These are phyloP conservation scores for Eucalyptus dawsonii DNA, from an alignment of 345 rosid species.

Conservation along the genomic window DNA sequence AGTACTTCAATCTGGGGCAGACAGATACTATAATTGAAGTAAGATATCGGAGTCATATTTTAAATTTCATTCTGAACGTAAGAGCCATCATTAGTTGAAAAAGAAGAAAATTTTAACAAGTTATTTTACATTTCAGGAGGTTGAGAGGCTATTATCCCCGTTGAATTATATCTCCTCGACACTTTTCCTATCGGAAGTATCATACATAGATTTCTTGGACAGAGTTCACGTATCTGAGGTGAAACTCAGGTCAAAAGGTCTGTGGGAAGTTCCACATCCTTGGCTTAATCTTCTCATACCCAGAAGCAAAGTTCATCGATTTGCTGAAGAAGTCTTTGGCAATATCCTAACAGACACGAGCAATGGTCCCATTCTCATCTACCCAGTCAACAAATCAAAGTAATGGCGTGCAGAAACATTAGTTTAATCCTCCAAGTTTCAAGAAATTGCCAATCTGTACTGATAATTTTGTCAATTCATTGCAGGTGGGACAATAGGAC, in stretches of 20 bases:
- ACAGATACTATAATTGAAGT: conserved; percentile 39
- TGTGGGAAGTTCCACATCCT: conserved; percentile 98
- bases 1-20: conserved; percentile 40
- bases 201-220: conserved; percentile 75
- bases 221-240: conserved; percentile 86
- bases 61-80: not conserved
- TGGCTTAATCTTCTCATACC: conserved; percentile 98
- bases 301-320: conserved; percentile 44
- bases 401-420: conserved; percentile 12
- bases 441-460: not conserved
- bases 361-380: conserved; percentile 92
- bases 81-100: not conserved
- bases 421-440: not conserved
- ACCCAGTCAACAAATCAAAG: conserved; percentile 91
- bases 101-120: not conserved
- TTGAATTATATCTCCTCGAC: conserved; percentile 66
- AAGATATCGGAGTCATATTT: not conserved
- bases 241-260: conserved; percentile 69
- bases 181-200: conserved; percentile 59
- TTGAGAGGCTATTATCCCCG: conserved; percentile 33
- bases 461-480: not conserved
- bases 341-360: conserved; percentile 65
- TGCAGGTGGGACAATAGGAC: conserved; percentile 96
- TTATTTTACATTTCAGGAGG: conserved; percentile 41
- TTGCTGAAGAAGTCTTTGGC: conserved; percentile 71